Evolutionary conservation across 2,329 filamentous ascomycete genomes (phyloP).

Genomic region (Calonectria hawksworthii): DNA sequence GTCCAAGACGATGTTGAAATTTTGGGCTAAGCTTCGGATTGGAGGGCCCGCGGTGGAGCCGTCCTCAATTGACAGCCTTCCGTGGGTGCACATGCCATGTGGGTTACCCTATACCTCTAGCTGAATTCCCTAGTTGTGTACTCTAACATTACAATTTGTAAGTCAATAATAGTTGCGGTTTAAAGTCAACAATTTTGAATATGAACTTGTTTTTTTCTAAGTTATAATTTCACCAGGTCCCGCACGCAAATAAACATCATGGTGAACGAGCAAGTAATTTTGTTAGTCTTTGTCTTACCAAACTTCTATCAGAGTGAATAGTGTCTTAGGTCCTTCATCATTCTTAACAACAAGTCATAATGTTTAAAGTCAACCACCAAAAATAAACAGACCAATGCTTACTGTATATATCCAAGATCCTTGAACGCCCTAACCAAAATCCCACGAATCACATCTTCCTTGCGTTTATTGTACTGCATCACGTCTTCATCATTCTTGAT

Average conservation of each 20-base stretch:
- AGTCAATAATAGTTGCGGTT: too few species aligned
- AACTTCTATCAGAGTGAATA: background rate
- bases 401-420: conserved; percentile 36
- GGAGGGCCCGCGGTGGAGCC: conserved; percentile 32
- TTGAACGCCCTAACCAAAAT: conserved; percentile 52
- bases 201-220: background rate
- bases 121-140: too few species aligned
- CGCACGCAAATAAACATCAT: background rate
- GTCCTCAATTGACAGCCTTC: background rate
- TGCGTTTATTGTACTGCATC: conserved; percentile 57
- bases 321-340: background rate
- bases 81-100: background rate
- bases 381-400: background rate
- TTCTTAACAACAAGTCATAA: background rate
- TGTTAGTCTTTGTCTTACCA: background rate
- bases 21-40: conserved; percentile 43
- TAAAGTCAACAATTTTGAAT: background rate
- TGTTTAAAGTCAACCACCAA: background rate
- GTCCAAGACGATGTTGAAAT: conserved; percentile 42
- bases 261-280: background rate
- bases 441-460: conserved; percentile 55
- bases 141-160: too few species aligned
- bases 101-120: background rate
- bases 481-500: conserved; percentile 46
- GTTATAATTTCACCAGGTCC: background rate